A percentile compares a stretch with the other conserved stretches of the same genome.
Conservation (phyloP, 345 rosid species). For the Punica granatum region DNA sequence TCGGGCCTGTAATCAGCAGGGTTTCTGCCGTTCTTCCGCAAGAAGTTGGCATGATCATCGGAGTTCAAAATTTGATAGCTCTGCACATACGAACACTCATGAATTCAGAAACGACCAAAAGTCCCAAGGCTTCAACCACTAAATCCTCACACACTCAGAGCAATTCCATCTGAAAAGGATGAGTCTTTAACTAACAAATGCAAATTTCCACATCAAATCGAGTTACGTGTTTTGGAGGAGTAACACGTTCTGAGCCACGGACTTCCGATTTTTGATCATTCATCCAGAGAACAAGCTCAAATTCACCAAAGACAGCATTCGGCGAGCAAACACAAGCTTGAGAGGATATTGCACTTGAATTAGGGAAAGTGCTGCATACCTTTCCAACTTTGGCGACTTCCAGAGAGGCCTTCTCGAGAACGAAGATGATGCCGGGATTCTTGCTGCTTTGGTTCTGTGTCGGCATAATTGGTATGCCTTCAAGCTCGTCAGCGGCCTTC, state of each 20-base stretch:
- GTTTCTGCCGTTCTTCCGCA: slow-evolving; percentile 58
- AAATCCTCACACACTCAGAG: too few species aligned
- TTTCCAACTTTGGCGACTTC: slow-evolving; percentile 98
- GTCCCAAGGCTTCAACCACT: too few species aligned
- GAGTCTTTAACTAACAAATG: too few species aligned
- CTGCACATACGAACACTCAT: slow-evolving; percentile 23
- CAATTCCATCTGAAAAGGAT: too few species aligned
- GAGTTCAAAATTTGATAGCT: slow-evolving; percentile 78
- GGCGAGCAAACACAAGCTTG: background rate
- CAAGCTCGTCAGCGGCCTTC: slow-evolving; percentile 23
- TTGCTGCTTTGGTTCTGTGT: slow-evolving; percentile 17
- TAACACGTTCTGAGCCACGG: too few species aligned
- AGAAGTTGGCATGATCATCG: slow-evolving; percentile 79
- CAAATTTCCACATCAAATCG: too few species aligned
- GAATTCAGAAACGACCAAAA: background rate
- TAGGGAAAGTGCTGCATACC: slow-evolving; percentile 23
- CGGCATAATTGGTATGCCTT: slow-evolving; percentile 48
- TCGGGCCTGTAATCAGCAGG: slow-evolving; percentile 87
- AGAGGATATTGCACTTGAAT: background rate
- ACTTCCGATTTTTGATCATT: too few species aligned
- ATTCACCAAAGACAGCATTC: too few species aligned
- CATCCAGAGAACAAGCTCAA: too few species aligned
- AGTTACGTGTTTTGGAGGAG: too few species aligned
- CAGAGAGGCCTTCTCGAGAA: slow-evolving; percentile 78
- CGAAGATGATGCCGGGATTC: slow-evolving; percentile 46